These are phyloP conservation scores for Choiromyces venosus DNA, from an alignment of 495 filamentous ascomycete genomes.

Conservation along the genomic window DNA sequence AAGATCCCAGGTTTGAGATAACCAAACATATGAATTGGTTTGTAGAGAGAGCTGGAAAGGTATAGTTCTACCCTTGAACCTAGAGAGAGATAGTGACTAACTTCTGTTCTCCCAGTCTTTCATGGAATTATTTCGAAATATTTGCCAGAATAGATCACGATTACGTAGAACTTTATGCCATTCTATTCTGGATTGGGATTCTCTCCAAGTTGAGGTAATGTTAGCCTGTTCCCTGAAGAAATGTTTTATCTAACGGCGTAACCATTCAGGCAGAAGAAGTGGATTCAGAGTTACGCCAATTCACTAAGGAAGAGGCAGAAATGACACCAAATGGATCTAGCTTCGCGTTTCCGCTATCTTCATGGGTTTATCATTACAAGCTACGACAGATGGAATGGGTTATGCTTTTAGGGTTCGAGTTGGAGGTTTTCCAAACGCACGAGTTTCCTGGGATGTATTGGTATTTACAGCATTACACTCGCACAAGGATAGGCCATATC, in stretches of 20 bases:
- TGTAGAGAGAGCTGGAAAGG: slow-evolving; percentile 58
- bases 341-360: slow-evolving; percentile 68
- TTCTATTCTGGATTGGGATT: slow-evolving; percentile 74
- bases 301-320: slow-evolving; percentile 57
- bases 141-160: slow-evolving; percentile 86
- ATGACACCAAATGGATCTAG: slow-evolving; percentile 46
- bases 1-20: slow-evolving; percentile 70
- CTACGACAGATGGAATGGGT: slow-evolving; percentile 79
- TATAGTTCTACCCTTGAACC: background rate
- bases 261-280: slow-evolving; percentile 59
- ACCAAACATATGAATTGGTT: slow-evolving; percentile 75
- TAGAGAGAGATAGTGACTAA: slow-evolving; percentile 15
- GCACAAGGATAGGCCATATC: slow-evolving; percentile 55
- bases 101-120: slow-evolving; percentile 54
- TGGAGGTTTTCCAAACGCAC: slow-evolving; percentile 79
- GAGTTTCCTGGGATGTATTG: slow-evolving; percentile 89
- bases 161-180: slow-evolving; percentile 79
- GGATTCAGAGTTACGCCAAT: slow-evolving; percentile 62
- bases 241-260: slow-evolving; percentile 16
- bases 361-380: slow-evolving; percentile 87
- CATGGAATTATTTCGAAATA: slow-evolving; percentile 70
- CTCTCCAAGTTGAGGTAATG: slow-evolving; percentile 67
- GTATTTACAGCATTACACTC: slow-evolving; percentile 60
- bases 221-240: background rate
- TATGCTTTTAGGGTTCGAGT: slow-evolving; percentile 91